phyloP scores from a whole-genome alignment of 2,329 filamentous ascomycete genomes.

The Didymosphaeria variabile region DNA sequence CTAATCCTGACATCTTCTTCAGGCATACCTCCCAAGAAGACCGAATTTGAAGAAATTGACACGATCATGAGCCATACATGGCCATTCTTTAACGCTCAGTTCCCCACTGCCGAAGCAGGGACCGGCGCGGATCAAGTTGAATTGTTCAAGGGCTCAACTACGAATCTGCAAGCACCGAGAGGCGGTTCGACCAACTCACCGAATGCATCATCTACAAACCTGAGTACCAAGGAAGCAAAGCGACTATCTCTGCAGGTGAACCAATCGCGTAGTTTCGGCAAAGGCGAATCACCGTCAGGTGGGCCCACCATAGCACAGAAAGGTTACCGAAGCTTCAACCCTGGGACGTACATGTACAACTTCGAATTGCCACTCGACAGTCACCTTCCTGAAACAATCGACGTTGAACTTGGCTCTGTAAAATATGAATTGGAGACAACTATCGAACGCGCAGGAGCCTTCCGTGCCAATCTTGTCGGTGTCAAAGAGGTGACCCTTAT shows the following conservation, averaged over 20 bases:
- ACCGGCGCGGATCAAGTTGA: conserved; percentile 71
- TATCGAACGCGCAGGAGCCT: conserved; percentile 86
- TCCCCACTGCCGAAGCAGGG: conserved; percentile 65
- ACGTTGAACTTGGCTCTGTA: conserved; percentile 84
- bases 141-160: conserved; percentile 56
- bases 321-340: conserved; percentile 85
- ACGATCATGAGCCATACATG: conserved; percentile 87
- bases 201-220: conserved; percentile 55
- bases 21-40: conserved; percentile 87
- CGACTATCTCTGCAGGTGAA: conserved; percentile 81
- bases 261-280: conserved; percentile 85
- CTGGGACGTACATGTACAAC: conserved; percentile 76
- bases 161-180: conserved; percentile 36
- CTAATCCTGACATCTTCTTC: conserved; percentile 17
- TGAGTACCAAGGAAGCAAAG: conserved; percentile 64
- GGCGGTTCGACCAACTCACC: conserved; percentile 55
- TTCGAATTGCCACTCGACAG: conserved; percentile 88
- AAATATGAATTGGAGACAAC: conserved; percentile 88
- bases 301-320: conserved; percentile 72
- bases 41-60: conserved; percentile 83
- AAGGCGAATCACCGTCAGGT: conserved; percentile 70
- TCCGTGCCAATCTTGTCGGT: conserved; percentile 86
- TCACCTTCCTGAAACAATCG: conserved; percentile 81
- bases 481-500: conserved; percentile 84
- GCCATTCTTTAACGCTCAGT: conserved; percentile 89